A percentile compares a stretch with the other conserved stretches of the same genome.
phyloP scores from a whole-genome alignment of 495 filamentous ascomycete genomes.

The Cercophora samala region DNA sequence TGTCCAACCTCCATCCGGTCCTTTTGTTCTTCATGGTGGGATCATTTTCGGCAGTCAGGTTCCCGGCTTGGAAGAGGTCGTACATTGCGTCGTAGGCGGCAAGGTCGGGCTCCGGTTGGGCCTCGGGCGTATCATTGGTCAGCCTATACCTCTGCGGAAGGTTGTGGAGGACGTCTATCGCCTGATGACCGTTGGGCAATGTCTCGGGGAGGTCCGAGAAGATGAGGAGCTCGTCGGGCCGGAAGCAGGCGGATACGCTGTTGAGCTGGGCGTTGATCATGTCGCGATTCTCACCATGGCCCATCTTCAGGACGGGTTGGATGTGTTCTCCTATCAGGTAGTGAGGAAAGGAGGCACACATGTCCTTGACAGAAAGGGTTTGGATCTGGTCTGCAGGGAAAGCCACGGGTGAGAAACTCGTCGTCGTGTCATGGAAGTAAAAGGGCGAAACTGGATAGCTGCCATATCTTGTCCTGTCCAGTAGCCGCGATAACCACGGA shows the following conservation, averaged over 20 bases:
- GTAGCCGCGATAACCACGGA: too few relatives aligned
- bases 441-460: too few relatives aligned
- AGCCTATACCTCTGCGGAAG: constrained; percentile 13
- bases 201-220: constrained; percentile 44
- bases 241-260: constrained; percentile 27
- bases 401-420: background rate
- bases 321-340: constrained; percentile 18
- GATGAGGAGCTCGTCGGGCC: constrained; percentile 37
- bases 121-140: constrained; percentile 23
- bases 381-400: background rate
- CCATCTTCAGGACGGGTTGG: constrained; percentile 31
- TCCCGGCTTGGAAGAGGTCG: constrained; percentile 12
- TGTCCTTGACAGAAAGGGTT: constrained; percentile 12
- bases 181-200: constrained; percentile 29
- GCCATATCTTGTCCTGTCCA: too few relatives aligned
- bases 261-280: constrained; percentile 22
- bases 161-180: constrained; percentile 40
- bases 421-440: too few relatives aligned
- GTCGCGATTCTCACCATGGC: constrained; percentile 22
- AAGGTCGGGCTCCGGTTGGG: constrained; percentile 41
- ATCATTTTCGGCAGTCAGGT: constrained; percentile 22
- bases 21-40: constrained; percentile 18
- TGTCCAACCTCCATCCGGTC: constrained; percentile 58
- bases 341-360: constrained; percentile 27
- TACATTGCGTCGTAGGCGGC: constrained; percentile 52